Evolutionary conservation across 257 asterid species (phyloP), one percentile per base, ranked within the genome.

Genomic region (Solanum paucissectum): DNA sequence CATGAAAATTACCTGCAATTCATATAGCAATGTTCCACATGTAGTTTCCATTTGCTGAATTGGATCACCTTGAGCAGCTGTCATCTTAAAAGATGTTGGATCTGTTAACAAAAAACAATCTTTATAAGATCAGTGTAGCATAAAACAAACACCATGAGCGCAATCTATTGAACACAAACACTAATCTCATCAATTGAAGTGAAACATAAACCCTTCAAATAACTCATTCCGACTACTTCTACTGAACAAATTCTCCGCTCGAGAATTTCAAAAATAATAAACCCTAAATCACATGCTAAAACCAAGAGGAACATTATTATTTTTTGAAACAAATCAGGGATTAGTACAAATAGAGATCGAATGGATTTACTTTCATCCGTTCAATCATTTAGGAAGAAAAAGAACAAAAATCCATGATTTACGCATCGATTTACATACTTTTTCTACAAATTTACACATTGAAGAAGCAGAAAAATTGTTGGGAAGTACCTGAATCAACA

Each of bases 21-120:
- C 99, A 85, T 92, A 77, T 58, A 97, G 93, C 84, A 97, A 95
- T 85, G 99, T 87, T 87, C 97, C 98, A 55, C 99, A 93, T 36
- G 98, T 93, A 55, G 99, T 93, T 88, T 94, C 99, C 95, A 89
- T 88, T 90, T 91, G 94, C 44, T 87, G 85, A 85, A 92, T 90
- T 32, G 90, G 87, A 87, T 91, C 93, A 87, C 40, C 89, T 87
- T 90, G 92, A 87, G 88, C 90, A 23, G 46, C 86, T 18, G 94
- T 87, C 94, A 94, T 93, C 85, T 84, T 62, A 64, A 55, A 76
- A 46, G 69, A 87, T 34, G 87, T 83, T 23, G 25, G 13, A 90
- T 92, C 94, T 94, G 91, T 89, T 90, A 68, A 85, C 49, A 73
- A 60, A 66, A 86, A 20, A 64, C 81, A 87, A 69, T 58, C 37